Evolutionary conservation across 1,139 yeast species (phyloP), one percentile per base, ranked within the genome.

Genomic region (Kodamaea derodonti): DNA sequence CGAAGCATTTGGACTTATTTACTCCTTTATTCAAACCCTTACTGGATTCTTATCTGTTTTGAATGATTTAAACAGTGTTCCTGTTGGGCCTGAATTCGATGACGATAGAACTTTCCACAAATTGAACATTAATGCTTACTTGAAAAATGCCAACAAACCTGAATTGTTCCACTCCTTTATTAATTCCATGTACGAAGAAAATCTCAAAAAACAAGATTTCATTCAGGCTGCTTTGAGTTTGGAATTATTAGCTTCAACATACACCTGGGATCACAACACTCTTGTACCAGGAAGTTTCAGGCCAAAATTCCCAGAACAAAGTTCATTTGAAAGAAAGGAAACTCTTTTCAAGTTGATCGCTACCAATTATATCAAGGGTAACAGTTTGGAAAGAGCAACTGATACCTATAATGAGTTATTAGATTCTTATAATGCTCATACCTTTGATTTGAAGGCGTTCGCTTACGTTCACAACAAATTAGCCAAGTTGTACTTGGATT

Each of bases 171-270:
- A 84, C 52, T 75, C 86, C 12, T 84, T 85, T 54, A 77, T 87
- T 46, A 76, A 81, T 56, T 82, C 80, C 39, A 75, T 86, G 75
- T 85, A 78, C 50, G 82, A 82, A 46, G 78, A 73, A 45, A 78
- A 83, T 47, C 45, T 83, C 36, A 52, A 62, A 15, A 82, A 80
- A 56, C 65, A 66, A 27, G 86, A 85, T 52, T 76, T 60, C 52
- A 81, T 83, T 29, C 95, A 87, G 60, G 95, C 95, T 8, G 96
- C 94, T 3, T 69, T 87, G 46, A 78, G 90, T 49, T 69, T 86
- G 48, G 88, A 84, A 53, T 66, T 86, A 36, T 68, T 86, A 48
- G 94, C 95, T 0, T 72, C 82, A 12, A 84, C 94, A 1, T 84
- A 80, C 56, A 65, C 72, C 10, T 87, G 96, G 96, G 77, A 78